phyloP scores from a whole-genome alignment of 2,329 filamentous ascomycete species.

The Cadophora luteo-olivacea region DNA sequence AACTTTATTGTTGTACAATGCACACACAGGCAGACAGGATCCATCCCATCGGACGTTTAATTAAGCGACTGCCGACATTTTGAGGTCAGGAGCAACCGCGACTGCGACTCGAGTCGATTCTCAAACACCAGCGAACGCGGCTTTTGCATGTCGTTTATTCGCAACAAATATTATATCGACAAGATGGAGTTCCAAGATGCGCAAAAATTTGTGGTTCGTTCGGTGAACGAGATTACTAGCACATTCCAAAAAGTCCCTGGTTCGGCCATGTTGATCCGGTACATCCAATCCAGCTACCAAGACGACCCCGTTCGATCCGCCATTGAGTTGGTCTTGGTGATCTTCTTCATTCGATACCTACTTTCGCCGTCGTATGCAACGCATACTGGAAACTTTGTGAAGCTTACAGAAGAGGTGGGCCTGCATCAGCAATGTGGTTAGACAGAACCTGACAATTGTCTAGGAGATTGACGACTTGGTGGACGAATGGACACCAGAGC shows the following conservation, averaged over 20 bases:
- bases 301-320: slow-evolving; percentile 93
- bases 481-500: slow-evolving; percentile 95
- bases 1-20: background rate
- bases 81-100: background rate
- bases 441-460: slow-evolving; percentile 24
- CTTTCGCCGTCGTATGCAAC: slow-evolving; percentile 92
- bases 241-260: slow-evolving; percentile 91
- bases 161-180: slow-evolving; percentile 23
- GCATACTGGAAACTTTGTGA: slow-evolving; percentile 86
- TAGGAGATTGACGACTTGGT: slow-evolving; percentile 95
- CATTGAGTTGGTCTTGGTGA: slow-evolving; percentile 89
- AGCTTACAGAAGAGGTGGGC: slow-evolving; percentile 78
- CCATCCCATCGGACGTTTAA: background rate
- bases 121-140: slow-evolving; percentile 3
- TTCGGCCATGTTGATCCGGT: slow-evolving; percentile 91
- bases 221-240: slow-evolving; percentile 59
- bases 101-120: background rate
- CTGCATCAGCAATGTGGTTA: background rate
- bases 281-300: slow-evolving; percentile 97
- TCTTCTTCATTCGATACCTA: slow-evolving; percentile 95
- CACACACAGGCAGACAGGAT: too few relatives aligned
- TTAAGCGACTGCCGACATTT: slow-evolving; percentile 14
- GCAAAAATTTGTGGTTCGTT: slow-evolving; percentile 59
- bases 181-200: slow-evolving; percentile 69
- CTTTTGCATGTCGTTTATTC: slow-evolving; percentile 29